Evolutionary conservation across 495 filamentous ascomycete species (phyloP), one percentile per base, ranked within the genome.

Genomic region (Durotheca rogersii): DNA sequence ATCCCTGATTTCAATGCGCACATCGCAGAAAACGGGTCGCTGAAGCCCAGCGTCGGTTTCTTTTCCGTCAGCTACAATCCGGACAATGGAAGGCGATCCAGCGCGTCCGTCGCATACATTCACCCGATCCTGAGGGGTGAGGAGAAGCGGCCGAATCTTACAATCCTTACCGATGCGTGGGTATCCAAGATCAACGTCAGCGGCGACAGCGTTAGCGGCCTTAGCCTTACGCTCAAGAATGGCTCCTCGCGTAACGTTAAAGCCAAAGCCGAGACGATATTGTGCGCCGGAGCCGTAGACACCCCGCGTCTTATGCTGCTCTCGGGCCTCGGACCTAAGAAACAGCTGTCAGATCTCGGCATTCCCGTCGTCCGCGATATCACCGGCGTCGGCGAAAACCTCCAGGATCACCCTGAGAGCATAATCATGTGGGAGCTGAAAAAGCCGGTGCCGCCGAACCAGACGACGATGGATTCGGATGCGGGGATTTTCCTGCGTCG

Each of bases 371-470:
- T 86, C 19, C 80, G 79, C 56, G 77, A 89, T 51, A 77, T 90
- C 42, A 82, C 85, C n/a, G 88, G 86, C 53, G 81, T 93, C 12
- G 88, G 88, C 43, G 81, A 89, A 67, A 90, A 91, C 69, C 73
- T 93, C 10, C 68, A 87, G 25, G 87, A 90, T 62, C 86, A 90
- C 66, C 84, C 85, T 1, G 86, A 90, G 62, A 82, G 72, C 53
- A 88, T 88, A 67, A 88, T 89, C 50, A 84, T 92, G 67, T 90
- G 87, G 87, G 86, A 90, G 67, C 77, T 92, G 61, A 88, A 89
- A 67, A 78, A 75, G 29, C 82, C 87, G 15, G 84, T 90, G 4
- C 85, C 86, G 15, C 67, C 75, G 2, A 83, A 87, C 68, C 84
- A 89, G 72, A 90, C 87, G 18, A 88, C 86, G 53, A 90, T 89